A percentile compares a stretch with the other conserved stretches of the same genome.
These are phyloP conservation scores for Carex parvula DNA, from an alignment of 176 grass and related monocot genomes.

Conservation along the genomic window DNA sequence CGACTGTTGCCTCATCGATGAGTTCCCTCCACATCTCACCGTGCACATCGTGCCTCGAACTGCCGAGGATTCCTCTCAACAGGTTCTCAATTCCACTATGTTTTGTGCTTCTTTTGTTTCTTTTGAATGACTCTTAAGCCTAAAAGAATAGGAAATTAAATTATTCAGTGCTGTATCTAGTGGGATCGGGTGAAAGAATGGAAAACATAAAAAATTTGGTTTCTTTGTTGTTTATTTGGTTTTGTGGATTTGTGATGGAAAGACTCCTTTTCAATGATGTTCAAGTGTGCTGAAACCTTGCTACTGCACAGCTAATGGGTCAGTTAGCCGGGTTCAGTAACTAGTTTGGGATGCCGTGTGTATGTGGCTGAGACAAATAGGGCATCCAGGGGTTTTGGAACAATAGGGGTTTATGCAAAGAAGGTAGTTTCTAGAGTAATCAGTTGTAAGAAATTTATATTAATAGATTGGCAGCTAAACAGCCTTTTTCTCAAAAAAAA, in stretches of 20 bases:
- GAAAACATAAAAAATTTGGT: background rate
- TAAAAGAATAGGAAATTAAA: background rate
- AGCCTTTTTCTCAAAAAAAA: no score
- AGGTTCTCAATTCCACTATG: constrained; percentile 33
- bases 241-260: background rate
- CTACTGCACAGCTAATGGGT: no score
- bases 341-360: no score
- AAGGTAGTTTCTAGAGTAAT: no score
- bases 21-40: constrained; percentile 70
- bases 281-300: no score
- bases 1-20: constrained; percentile 55
- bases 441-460: no score
- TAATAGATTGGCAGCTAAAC: no score
- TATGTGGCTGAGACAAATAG: no score
- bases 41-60: constrained; percentile 68
- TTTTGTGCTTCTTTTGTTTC: background rate
- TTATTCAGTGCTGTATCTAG: background rate
- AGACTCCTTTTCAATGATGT: no score
- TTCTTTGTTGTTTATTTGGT: background rate
- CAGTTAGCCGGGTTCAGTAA: no score
- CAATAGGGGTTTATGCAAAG: no score
- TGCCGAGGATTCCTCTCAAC: constrained; percentile 79
- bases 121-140: background rate
- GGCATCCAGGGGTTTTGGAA: no score
- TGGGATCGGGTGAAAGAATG: background rate